A percentile compares a stretch with the other conserved stretches of the same genome.
Evolutionary conservation across 306 rosid species (phyloP).

Genomic region (Citrullus mucosospermus): DNA sequence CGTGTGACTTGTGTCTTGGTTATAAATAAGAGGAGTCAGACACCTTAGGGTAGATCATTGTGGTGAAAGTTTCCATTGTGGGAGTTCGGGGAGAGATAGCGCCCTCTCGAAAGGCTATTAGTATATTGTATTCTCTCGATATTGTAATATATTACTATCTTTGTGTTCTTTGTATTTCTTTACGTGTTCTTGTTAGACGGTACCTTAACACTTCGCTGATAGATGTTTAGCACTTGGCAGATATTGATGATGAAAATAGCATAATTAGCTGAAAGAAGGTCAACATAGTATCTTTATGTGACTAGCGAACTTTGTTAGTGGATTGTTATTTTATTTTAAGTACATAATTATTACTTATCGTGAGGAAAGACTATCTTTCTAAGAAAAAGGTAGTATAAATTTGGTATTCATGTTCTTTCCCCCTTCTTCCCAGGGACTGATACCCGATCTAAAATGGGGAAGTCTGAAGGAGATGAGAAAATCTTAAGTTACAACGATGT

Average conservation of each 20-base stretch:
- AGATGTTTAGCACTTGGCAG: not conserved
- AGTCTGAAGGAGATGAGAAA: slow-evolving; percentile 39
- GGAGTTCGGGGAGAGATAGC: no score
- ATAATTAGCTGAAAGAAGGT: not conserved
- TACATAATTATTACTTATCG: not conserved
- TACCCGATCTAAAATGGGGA: not conserved
- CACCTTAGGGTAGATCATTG: no score
- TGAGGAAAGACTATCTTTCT: not conserved
- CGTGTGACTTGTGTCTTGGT: no score
- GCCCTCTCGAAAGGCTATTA: no score
- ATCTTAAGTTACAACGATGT: slow-evolving; percentile 84
- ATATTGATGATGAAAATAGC: not conserved
- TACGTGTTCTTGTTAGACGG: no score
- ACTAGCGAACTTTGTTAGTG: not conserved
- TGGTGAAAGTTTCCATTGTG: no score
- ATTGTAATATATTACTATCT: no score
- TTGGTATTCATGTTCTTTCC: not conserved
- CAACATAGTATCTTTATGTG: not conserved
- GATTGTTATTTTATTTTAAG: not conserved
- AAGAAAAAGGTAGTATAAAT: not conserved
- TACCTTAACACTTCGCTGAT: not conserved
- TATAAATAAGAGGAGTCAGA: no score
- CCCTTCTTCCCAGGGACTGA: not conserved
- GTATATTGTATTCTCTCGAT: no score
- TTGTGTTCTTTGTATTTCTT: no score